Conservation (phyloP, 208 protist species). For the Trypanosomatidae sp. region DNA sequence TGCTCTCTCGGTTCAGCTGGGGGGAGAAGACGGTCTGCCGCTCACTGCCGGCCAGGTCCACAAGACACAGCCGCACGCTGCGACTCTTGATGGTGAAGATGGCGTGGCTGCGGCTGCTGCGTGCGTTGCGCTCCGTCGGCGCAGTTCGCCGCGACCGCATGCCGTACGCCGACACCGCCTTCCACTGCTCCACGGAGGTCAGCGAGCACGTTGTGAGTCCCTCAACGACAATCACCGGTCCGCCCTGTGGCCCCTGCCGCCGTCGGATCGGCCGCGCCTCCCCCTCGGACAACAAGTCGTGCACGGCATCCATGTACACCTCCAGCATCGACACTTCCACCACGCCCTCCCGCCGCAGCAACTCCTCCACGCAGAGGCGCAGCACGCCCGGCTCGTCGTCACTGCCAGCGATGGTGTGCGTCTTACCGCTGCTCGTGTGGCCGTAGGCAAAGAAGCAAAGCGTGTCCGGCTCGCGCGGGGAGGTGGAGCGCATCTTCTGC, state of each 20-base stretch:
- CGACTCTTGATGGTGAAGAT: slow-evolving; percentile 89
- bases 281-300: slow-evolving; percentile 77
- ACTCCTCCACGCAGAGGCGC: slow-evolving; percentile 59
- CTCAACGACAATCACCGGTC: slow-evolving; percentile 73
- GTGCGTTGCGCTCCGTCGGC: slow-evolving; percentile 88
- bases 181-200: slow-evolving; percentile 66
- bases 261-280: slow-evolving; percentile 55
- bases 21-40: slow-evolving; percentile 82
- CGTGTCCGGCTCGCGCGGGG: slow-evolving; percentile 62
- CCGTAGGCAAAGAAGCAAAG: slow-evolving; percentile 89
- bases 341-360: slow-evolving; percentile 64
- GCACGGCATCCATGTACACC: slow-evolving; percentile 80
- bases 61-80: slow-evolving; percentile 79
- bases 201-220: slow-evolving; percentile 65
- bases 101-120: slow-evolving; percentile 92
- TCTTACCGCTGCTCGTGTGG: slow-evolving; percentile 90
- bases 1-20: slow-evolving; percentile 87
- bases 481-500: slow-evolving; percentile 48
- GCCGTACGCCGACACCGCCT: slow-evolving; percentile 57
- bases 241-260: slow-evolving; percentile 17
- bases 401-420: slow-evolving; percentile 78
- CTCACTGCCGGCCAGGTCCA: slow-evolving; percentile 89
- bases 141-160: slow-evolving; percentile 80
- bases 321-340: slow-evolving; percentile 88
- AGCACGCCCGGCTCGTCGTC: slow-evolving; percentile 68